Conservation (phyloP, 441 rosid species). For the Raphanus hybrid region DNA sequence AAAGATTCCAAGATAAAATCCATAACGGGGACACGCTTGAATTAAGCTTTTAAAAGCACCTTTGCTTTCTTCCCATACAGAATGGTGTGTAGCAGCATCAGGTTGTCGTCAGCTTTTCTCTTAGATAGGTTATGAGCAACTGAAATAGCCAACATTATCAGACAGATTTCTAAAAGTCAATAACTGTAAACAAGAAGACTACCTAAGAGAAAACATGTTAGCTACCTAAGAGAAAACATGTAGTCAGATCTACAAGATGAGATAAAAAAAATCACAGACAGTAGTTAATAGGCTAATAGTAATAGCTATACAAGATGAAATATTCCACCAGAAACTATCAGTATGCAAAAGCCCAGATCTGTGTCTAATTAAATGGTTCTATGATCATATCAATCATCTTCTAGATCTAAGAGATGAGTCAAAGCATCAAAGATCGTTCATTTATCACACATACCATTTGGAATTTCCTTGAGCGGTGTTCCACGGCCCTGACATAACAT, state of each 20-base stretch:
- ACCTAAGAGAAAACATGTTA: conserved; percentile 15
- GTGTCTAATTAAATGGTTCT: too few species aligned
- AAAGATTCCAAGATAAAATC: not conserved
- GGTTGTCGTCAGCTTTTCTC: conserved; percentile 91
- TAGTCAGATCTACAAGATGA: not conserved
- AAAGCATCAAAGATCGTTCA: conserved; percentile 18
- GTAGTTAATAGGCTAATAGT: not conserved
- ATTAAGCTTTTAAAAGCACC: conserved; percentile 47
- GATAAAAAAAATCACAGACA: conserved; percentile 8
- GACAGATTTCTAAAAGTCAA: conserved; percentile 25
- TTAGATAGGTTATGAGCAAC: conserved; percentile 96
- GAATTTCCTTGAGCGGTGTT: conserved; percentile 85
- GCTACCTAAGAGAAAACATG: conserved; percentile 21
- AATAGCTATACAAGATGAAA: conserved; percentile 2
- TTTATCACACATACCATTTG: conserved; percentile 64
- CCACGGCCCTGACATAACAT: conserved; percentile 81
- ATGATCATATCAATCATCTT: too few species aligned
- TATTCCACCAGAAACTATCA: not conserved
- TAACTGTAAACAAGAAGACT: conserved; percentile 15
- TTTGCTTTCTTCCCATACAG: conserved; percentile 98
- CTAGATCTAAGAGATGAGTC: conserved; percentile 5
- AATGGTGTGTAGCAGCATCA: conserved; percentile 74
- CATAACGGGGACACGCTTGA: conserved; percentile 15
- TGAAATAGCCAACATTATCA: conserved; percentile 55
- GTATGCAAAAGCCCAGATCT: not conserved